A percentile compares a stretch with the other conserved stretches of the same genome.
These are phyloP conservation scores for Ustilago esculenta DNA, from an alignment of 1,284 basidiomycete genomes.

Conservation along the genomic window DNA sequence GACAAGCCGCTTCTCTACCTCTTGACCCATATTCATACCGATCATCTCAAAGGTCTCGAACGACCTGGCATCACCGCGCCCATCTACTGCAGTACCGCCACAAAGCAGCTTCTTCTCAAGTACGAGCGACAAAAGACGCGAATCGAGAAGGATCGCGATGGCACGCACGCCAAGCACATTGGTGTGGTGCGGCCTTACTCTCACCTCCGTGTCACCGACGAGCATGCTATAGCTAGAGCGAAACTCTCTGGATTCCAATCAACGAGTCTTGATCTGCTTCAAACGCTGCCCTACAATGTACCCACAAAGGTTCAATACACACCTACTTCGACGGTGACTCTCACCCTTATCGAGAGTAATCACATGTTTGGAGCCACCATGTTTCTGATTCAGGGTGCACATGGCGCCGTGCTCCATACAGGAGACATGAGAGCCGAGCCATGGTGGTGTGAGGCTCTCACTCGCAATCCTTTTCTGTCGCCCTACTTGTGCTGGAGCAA, in stretches of 20 bases:
- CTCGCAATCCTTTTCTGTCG: conserved; percentile 76
- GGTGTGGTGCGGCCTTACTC: conserved; percentile 49
- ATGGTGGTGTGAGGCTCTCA: conserved; percentile 77
- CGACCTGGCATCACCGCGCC: conserved; percentile 41
- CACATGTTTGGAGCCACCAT: conserved; percentile 93
- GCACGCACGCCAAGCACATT: conserved; percentile 2
- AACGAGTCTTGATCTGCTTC: conserved; percentile 36
- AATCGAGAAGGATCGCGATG: conserved; percentile 36
- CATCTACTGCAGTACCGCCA: conserved; percentile 56
- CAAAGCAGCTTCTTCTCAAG: conserved; percentile 54
- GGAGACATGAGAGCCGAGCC: conserved; percentile 90
- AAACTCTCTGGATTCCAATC: conserved; percentile 26
- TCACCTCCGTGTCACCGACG: conserved; percentile 33
- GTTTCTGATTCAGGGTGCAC: conserved; percentile 83
- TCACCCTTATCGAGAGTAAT: conserved; percentile 89
- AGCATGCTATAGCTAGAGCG: conserved; percentile 30
- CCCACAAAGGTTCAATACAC: conserved; percentile 76
- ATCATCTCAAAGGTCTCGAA: conserved; percentile 60
- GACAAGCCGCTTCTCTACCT: conserved; percentile 52
- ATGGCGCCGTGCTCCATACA: conserved; percentile 83
- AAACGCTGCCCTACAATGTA: conserved; percentile 68
- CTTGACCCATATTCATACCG: conserved; percentile 62
- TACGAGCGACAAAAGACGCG: conserved; percentile 50
- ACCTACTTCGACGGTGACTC: conserved; percentile 72
- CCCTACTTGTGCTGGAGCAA: conserved; percentile 73